A percentile compares a stretch with the other conserved stretches of the same genome.
Conservation (phyloP, 495 filamentous ascomycete species). For the Penicillium argentinense region DNA sequence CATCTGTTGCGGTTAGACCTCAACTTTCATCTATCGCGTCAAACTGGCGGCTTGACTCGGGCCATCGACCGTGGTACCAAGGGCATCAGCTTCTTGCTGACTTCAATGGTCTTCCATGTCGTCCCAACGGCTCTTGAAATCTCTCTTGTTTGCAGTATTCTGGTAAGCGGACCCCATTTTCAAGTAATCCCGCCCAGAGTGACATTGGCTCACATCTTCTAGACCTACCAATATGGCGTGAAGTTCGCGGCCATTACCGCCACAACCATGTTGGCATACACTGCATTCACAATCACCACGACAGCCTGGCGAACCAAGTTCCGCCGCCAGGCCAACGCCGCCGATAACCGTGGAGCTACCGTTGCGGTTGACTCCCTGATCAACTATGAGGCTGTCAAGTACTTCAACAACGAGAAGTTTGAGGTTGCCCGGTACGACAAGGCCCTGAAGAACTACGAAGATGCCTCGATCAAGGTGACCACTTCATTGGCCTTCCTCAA, state of each 20-base stretch:
- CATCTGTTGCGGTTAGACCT: constrained; percentile 87
- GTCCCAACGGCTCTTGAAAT: constrained; percentile 94
- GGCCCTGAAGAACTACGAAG: constrained; percentile 83
- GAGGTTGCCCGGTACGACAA: constrained; percentile 89
- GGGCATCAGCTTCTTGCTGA: constrained; percentile 93
- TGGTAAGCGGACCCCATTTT: constrained; percentile 45
- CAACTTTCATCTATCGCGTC: constrained; percentile 88
- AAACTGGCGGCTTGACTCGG: constrained; percentile 90
- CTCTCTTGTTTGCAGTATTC: constrained; percentile 87
- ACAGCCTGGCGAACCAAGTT: constrained; percentile 98
- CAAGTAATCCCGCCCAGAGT: too few species aligned
- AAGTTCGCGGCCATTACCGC: constrained; percentile 92
- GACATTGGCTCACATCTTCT: constrained; percentile 20
- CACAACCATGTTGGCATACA: constrained; percentile 88
- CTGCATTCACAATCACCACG: constrained; percentile 90
- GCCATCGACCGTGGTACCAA: constrained; percentile 97
- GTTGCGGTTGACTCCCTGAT: constrained; percentile 95
- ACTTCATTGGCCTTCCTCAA: constrained; percentile 92
- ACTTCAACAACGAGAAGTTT: constrained; percentile 98
- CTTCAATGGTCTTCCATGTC: constrained; percentile 98
- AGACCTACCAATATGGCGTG: constrained; percentile 92
- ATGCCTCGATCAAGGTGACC: constrained; percentile 92
- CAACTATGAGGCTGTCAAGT: constrained; percentile 98
- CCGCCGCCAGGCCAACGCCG: constrained; percentile 88
- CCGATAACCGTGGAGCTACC: constrained; percentile 92